Conservation (phyloP, 108 stramenopile species). For the Ochromonas danica region DNA sequence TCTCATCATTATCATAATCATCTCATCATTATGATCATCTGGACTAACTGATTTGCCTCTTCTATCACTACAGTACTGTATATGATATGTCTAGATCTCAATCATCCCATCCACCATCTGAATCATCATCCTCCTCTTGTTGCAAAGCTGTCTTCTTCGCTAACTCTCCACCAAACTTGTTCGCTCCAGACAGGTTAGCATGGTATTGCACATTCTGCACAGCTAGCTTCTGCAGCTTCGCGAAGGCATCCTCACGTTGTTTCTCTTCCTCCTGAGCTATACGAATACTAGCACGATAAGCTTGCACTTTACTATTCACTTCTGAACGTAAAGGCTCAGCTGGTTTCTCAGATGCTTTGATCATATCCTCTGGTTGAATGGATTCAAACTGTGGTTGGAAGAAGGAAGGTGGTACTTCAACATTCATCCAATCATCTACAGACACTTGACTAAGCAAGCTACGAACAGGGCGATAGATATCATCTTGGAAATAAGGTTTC, state of each 20-base stretch:
- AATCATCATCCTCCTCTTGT: slow-evolving; percentile 3
- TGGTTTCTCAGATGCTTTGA: slow-evolving; percentile 8
- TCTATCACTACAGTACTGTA: no score
- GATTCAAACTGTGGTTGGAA: not conserved
- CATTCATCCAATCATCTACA: not conserved
- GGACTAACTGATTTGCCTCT: no score
- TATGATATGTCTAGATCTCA: no score
- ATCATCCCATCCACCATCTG: slow-evolving; percentile 29
- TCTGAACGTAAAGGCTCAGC: not conserved
- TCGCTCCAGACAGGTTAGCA: not conserved
- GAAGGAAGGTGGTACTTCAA: not conserved
- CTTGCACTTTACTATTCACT: not conserved
- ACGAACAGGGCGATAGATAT: slow-evolving; percentile 48
- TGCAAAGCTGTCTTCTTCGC: not conserved
- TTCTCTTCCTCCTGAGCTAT: not conserved
- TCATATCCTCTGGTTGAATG: slow-evolving; percentile 6
- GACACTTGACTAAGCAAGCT: slow-evolving; percentile 21
- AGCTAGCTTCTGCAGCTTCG: not conserved
- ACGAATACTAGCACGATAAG: not conserved
- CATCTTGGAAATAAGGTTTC: slow-evolving; percentile 56
- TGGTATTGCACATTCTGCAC: not conserved
- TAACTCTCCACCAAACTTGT: no score
- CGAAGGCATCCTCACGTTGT: not conserved
- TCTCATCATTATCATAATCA: no score
- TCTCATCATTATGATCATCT: no score